A percentile compares a stretch with the other conserved stretches of the same genome.
Conservation (phyloP, 2,329 filamentous ascomycete genomes). For the Penicillium sp. region DNA sequence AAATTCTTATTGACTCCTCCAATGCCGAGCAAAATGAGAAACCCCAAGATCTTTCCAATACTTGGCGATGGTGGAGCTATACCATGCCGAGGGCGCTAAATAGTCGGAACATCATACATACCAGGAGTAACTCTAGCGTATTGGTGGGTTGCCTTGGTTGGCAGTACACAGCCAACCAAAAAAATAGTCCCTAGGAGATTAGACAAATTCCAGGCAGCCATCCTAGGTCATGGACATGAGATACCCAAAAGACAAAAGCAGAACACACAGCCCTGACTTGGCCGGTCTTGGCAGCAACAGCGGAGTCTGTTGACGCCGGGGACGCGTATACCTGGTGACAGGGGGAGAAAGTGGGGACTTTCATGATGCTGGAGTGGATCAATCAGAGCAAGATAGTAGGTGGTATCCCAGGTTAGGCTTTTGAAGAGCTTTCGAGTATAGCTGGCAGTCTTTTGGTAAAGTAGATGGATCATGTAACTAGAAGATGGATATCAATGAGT, state of each 20-base stretch:
- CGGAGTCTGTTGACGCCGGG: not conserved
- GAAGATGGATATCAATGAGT: too few relatives aligned
- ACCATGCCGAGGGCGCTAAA: conserved; percentile 2
- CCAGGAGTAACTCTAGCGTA: too few relatives aligned
- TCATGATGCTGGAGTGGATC: not conserved
- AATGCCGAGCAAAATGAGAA: not conserved
- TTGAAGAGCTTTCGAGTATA: too few relatives aligned
- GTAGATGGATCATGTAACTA: too few relatives aligned
- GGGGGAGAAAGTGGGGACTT: not conserved
- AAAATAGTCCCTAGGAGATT: too few relatives aligned
- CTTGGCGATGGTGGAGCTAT: conserved; percentile 13
- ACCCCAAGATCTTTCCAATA: conserved; percentile 1
- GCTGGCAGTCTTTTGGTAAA: too few relatives aligned
- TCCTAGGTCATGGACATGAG: not conserved
- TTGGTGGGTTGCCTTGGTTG: too few relatives aligned
- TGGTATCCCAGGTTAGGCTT: too few relatives aligned
- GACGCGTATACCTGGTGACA: conserved; percentile 4
- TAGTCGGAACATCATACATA: not conserved
- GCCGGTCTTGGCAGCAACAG: conserved; percentile 13
- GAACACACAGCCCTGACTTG: conserved; percentile 10
- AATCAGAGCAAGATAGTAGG: too few relatives aligned
- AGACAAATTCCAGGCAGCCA: not conserved
- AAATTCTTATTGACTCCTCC: not conserved
- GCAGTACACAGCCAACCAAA: too few relatives aligned
- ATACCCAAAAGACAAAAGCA: conserved; percentile 4